These are phyloP conservation scores for Auricularia sp. DNA, from an alignment of 768 basidiomycete species.

Conservation along the genomic window DNA sequence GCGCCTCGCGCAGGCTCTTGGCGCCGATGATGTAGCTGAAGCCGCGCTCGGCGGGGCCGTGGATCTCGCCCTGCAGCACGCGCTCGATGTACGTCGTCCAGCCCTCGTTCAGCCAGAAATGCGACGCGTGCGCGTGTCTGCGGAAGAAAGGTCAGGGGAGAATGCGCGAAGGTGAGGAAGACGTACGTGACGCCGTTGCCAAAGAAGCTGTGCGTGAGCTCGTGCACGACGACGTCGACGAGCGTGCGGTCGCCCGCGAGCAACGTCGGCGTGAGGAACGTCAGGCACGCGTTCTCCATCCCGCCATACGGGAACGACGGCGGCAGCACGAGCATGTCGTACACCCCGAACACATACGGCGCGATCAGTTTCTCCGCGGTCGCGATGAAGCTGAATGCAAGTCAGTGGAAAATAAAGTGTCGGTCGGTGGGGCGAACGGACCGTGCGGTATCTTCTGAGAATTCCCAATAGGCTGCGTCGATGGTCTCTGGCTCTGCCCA, in stretches of 20 bases:
- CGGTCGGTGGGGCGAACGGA: not conserved
- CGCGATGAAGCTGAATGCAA: not conserved
- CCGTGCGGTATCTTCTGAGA: conserved; percentile 75
- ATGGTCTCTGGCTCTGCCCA: conserved; percentile 88
- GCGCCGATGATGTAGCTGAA: conserved; percentile 72
- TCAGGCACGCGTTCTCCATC: conserved; percentile 85
- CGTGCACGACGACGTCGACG: conserved; percentile 85
- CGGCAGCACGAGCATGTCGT: conserved; percentile 81
- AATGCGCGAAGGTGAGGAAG: too few relatives aligned
- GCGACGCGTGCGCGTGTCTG: conserved; percentile 53
- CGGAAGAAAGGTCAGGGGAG: too few relatives aligned
- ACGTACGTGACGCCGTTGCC: conserved; percentile 73
- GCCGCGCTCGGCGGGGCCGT: conserved; percentile 66
- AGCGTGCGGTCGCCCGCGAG: conserved; percentile 78
- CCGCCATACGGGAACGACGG: conserved; percentile 91
- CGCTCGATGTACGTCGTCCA: conserved; percentile 94
- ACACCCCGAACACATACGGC: conserved; percentile 76
- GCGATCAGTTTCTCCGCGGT: conserved; percentile 36
- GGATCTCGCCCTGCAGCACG: conserved; percentile 55
- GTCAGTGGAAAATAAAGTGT: not conserved
- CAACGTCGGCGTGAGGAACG: conserved; percentile 83
- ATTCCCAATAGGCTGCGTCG: conserved; percentile 75
- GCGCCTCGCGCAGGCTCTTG: conserved; percentile 59
- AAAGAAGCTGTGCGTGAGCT: conserved; percentile 81
- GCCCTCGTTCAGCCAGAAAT: conserved; percentile 85